Evolutionary conservation across 1,284 basidiomycete genomes (phyloP).

Genomic region (Entoloma clypeatum): DNA sequence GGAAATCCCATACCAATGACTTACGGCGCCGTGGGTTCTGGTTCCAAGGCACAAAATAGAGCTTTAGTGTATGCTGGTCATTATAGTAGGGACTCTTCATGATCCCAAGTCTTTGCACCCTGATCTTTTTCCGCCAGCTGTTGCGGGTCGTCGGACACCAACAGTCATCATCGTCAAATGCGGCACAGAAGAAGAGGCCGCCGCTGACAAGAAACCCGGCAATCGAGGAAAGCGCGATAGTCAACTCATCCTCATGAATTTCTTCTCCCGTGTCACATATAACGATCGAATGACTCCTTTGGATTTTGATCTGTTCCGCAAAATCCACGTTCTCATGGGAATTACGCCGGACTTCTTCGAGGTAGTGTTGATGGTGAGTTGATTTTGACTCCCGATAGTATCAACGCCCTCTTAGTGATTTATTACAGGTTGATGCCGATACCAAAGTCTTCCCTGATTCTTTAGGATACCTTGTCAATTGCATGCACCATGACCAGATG

Average conservation of each 20-base stretch:
- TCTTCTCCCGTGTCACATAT: slow-evolving; percentile 98
- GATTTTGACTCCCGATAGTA: neutral
- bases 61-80: slow-evolving; percentile 99
- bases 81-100: slow-evolving; percentile 69
- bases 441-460: slow-evolving; percentile 90
- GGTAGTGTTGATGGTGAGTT: slow-evolving; percentile 89
- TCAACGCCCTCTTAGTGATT: slow-evolving; percentile 21
- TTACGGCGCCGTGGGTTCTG: slow-evolving; percentile 88
- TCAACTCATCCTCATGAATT: slow-evolving; percentile 99
- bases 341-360: slow-evolving; percentile 99
- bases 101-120: slow-evolving; percentile 7
- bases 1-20: slow-evolving; percentile 96
- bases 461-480: slow-evolving; percentile 85
- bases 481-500: slow-evolving; percentile 97
- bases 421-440: slow-evolving; percentile 89
- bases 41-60: slow-evolving; percentile 87
- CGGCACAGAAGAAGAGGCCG: slow-evolving; percentile 82
- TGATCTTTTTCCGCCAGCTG: slow-evolving; percentile 39
- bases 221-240: slow-evolving; percentile 99
- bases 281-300: slow-evolving; percentile 98
- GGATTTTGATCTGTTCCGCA: slow-evolving; percentile 97
- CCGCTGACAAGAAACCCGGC: slow-evolving; percentile 87
- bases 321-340: slow-evolving; percentile 94
- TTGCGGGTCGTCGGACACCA: slow-evolving; percentile 86
- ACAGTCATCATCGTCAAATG: slow-evolving; percentile 98